Base-by-base conservation (phyloP, 305 asterid genomes). In the Nicotiana rustica region DNA sequence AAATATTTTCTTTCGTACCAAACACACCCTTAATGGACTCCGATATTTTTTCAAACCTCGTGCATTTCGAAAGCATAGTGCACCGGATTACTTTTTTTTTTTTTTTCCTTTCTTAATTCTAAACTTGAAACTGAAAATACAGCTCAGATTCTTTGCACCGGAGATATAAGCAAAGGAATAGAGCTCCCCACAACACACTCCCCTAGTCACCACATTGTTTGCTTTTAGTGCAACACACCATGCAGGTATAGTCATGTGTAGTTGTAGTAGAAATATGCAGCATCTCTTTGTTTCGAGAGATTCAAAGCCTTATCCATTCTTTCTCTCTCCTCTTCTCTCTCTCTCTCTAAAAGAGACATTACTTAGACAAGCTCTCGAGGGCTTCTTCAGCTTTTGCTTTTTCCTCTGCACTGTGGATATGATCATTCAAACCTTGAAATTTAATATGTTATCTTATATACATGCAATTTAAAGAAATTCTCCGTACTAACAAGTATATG, bases 141-240 rank as follows among this genome's bases (percentile, higher is more conserved):
- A 83, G 82, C 81, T 71, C 57, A 67, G 87, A 85, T 81, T 81
- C 85, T 77, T 77, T 85, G 81, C 64, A 82, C 61, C 29, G 29
- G 29, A 25, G 8, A 1, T 25, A 67, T 35, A 69, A 19, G 36
- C 52, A 9, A 44, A 44, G 12, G 12, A 44, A 68, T 70, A 70
- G 29, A 75, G 65, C 29, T 75, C 80, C 80, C 80, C 80, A 52
- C 65, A 49, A 66, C 83, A 61, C 66, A 56, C 52, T 77, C 82
- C 70, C 81, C 76, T 67, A 66, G 65, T 83, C 52, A 29, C 64
- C 69, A 67, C 44, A 70, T 55, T 83, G 85, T 47, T 83, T 78
- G 79, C 85, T 83, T 78, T 77, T 79, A 15, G 78, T 83, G 85
- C 68, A 83, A 83, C 83, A 78, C 9, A 65, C 76, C 85, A 83